Conservation (phyloP, 1,139 yeast genomes). For the Yamadazyma atmosphaerica region DNA sequence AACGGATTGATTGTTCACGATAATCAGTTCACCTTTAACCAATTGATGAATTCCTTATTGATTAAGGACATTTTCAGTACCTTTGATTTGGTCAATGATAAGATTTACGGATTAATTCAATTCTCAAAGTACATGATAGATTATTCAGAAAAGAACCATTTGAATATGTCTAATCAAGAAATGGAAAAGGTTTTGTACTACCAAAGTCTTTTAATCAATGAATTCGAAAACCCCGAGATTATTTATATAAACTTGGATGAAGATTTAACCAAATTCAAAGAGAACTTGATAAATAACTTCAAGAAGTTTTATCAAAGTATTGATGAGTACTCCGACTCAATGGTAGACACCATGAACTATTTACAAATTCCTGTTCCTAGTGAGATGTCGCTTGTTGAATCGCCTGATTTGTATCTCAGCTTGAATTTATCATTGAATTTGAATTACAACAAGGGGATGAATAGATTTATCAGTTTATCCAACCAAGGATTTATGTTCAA, state of each 20-base stretch:
- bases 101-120: constrained; percentile 34
- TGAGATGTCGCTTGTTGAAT: background rate
- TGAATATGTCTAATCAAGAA: constrained; percentile 7
- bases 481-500: constrained; percentile 31
- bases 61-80: constrained; percentile 26
- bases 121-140: constrained; percentile 27
- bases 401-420: constrained; percentile 19
- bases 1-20: constrained; percentile 9
- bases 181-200: constrained; percentile 26
- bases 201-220: constrained; percentile 45
- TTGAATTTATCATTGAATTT: constrained; percentile 31
- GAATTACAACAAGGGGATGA: constrained; percentile 29
- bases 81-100: constrained; percentile 33
- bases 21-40: constrained; percentile 7
- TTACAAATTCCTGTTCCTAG: constrained; percentile 8
- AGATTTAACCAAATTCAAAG: constrained; percentile 32
- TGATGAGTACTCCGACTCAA: constrained; percentile 19
- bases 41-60: constrained; percentile 30
- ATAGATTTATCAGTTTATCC: constrained; percentile 28
- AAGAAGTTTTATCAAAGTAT: constrained; percentile 3
- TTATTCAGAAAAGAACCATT: constrained; percentile 13
- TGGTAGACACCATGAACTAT: constrained; percentile 20
- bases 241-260: constrained; percentile 43
- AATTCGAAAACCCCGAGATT: constrained; percentile 53
- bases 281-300: constrained; percentile 21